phyloP scores from a whole-genome alignment of 129 eudicot species.

The carrot (Daucus carota) region DH1_v3.0 NC_030381.2:54252001-54252500 shows the following conservation, averaged over 20 bases:
- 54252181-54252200: not conserved
- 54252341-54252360: constrained; percentile 96
- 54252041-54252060: not conserved
- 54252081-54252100: not conserved
- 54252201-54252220: not conserved
- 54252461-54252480: not conserved
- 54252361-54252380: constrained; percentile 97
- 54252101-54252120: not conserved
- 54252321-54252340: constrained; percentile 78
- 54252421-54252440: not conserved
- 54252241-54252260: not conserved
- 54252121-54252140: not conserved
- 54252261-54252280: not conserved
- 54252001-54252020: not conserved
- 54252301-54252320: constrained; percentile 94
- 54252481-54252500: not conserved
- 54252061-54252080: not conserved
- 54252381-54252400: constrained; percentile 78
- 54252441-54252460: not conserved
- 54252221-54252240: not conserved
- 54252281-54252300: constrained; percentile 63
- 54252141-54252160: not conserved
- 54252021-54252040: not conserved
- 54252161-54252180: not conserved
- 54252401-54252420: constrained; percentile 21